Conservation (phyloP, 176 grass and related monocot genomes). For the Bonia amplexicaulis region DNA sequence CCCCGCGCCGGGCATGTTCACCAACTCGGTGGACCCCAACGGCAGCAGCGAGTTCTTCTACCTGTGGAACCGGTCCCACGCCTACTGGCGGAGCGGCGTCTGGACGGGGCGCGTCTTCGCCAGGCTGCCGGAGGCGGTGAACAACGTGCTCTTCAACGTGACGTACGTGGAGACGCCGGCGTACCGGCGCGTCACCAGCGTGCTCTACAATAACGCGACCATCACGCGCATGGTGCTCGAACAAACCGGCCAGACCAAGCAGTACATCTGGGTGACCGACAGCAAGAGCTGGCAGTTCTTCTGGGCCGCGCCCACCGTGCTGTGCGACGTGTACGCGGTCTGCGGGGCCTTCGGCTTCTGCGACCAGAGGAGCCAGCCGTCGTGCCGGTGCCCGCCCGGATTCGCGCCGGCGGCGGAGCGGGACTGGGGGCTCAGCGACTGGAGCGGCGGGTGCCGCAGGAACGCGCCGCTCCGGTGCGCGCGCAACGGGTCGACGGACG, state of each 20-base stretch:
- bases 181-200: conserved; percentile 17
- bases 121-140: conserved; percentile 20
- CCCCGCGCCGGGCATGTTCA: conserved; percentile 34
- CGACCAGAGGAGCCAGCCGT: conserved; percentile 13
- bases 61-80: conserved; percentile 14
- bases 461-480: neutral
- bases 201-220: conserved; percentile 39
- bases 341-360: conserved; percentile 27
- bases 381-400: conserved; percentile 27
- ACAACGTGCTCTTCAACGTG: conserved; percentile 45
- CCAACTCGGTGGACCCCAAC: conserved; percentile 8
- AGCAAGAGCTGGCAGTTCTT: conserved; percentile 22
- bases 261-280: conserved; percentile 16
- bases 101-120: conserved; percentile 32
- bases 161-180: conserved; percentile 28
- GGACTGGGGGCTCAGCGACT: conserved; percentile 29
- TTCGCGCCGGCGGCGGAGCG: conserved; percentile 3
- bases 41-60: conserved; percentile 30
- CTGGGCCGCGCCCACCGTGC: conserved; percentile 28
- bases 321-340: conserved; percentile 31
- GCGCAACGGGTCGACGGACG: neutral
- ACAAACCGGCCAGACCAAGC: conserved; percentile 29
- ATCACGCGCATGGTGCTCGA: conserved; percentile 42
- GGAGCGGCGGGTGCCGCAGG: conserved; percentile 5
- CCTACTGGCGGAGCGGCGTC: conserved; percentile 38